These are phyloP conservation scores for Colletotrichum phormii DNA, from an alignment of 2,329 filamentous ascomycete genomes.

Conservation along the genomic window DNA sequence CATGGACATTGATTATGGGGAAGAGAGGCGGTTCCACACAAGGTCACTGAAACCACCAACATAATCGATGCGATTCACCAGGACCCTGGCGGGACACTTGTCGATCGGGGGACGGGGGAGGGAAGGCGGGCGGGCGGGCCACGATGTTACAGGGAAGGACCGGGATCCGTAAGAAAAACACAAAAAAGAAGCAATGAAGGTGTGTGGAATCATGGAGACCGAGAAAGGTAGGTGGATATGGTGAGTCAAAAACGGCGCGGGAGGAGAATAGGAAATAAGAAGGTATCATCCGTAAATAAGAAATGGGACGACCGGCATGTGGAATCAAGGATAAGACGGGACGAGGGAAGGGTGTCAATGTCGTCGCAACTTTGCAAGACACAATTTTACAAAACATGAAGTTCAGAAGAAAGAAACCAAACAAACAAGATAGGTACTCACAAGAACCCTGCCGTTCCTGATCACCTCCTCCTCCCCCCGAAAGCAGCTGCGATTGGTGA, in stretches of 20 bases:
- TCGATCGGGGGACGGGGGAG: background rate
- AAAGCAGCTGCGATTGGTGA: background rate
- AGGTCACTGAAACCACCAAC: background rate
- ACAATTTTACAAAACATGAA: background rate
- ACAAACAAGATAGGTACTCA: constrained; percentile 20
- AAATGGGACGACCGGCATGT: background rate
- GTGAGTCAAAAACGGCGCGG: background rate
- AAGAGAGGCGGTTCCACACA: background rate
- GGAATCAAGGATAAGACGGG: background rate
- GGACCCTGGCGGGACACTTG: constrained; percentile 1
- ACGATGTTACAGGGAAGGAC: background rate
- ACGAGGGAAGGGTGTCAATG: background rate
- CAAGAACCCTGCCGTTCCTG: constrained; percentile 19
- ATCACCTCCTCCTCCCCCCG: background rate
- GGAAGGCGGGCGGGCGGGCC: background rate
- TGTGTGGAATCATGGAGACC: background rate
- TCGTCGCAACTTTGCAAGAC: too few species aligned
- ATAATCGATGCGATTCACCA: background rate
- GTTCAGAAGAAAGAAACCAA: background rate
- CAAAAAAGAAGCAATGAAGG: background rate
- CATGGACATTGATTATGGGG: background rate
- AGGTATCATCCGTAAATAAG: background rate
- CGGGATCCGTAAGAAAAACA: background rate
- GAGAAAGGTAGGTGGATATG: background rate
- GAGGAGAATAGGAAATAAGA: background rate